Base-by-base conservation (phyloP, 805 yeast genomes). In the Lachancea sp. region DNA sequence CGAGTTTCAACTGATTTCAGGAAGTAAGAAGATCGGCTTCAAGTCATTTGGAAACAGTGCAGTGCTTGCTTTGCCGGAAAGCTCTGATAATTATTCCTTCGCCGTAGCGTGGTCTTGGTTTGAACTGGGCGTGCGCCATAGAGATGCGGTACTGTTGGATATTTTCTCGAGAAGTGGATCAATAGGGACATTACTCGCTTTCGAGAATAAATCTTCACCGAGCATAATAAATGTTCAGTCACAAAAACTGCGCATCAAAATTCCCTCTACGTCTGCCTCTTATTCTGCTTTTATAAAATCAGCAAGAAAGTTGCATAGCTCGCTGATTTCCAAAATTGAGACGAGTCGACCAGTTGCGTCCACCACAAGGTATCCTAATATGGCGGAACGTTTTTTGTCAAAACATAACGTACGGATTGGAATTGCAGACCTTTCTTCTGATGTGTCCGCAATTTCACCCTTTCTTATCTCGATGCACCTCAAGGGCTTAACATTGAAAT, bases 21-120 rank as follows among this genome's bases (percentile, higher is more conserved):
- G 33, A n/a, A 21, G 21, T 3, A 29, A 28, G 4, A 36, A 22
- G 15, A 13, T 17, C 7, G 29, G 19, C 26, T 29, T 36, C 28
- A 36, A 36, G 17, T 36, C 39, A 7, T 36, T 36, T 13, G 39
- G 39, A 9, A 36, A 36, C 30, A 24, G 29, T 12, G 6, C 15
- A 5, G 18, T 26, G 13, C 9, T 21, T 28, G 33, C 28, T 20
- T 20, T 4, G 12, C n/a, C 26, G 5, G 17, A 12, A 18, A 26
- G 12, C 5, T 13, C 33, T 19, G 18, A 18, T 13, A 16, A 8
- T 8, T 19, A 4, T 20, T 28, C 33, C 20, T 4, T 15, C 18
- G 21, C 28, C 4, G 9, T 21, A 6, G 11, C 21, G 2, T 36
- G 39, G 39, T 28, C 33, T 9, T 36, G 39, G 39, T 13, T 28